Evolutionary conservation across 2,329 filamentous ascomycete genomes (phyloP).

Genomic region (Ophiobolus disseminans): DNA sequence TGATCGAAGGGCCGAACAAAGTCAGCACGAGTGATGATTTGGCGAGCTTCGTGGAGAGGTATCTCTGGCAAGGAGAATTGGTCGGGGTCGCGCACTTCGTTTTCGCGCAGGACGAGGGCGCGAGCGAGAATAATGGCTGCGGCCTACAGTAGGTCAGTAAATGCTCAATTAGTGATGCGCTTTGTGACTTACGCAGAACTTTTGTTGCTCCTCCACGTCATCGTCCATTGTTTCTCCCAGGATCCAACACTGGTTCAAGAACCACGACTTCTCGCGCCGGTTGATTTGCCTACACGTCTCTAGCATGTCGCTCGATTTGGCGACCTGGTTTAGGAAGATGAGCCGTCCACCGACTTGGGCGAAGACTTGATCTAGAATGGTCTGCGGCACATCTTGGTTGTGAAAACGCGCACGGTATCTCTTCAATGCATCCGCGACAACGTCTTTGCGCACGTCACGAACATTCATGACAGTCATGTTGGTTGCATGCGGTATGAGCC

Average conservation of each 20-base stretch:
- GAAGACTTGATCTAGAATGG: conserved; percentile 78
- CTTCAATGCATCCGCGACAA: conserved; percentile 76
- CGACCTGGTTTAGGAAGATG: conserved; percentile 85
- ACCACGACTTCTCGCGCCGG: conserved; percentile 75
- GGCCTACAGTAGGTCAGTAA: conserved; percentile 58
- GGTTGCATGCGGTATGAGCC: conserved; percentile 87
- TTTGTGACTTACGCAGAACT: conserved; percentile 81
- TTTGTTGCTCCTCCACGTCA: conserved; percentile 97
- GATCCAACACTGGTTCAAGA: conserved; percentile 79
- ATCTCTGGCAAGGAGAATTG: conserved; percentile 81
- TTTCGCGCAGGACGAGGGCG: conserved; percentile 82
- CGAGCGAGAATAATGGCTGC: conserved; percentile 93
- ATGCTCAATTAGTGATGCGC: background rate
- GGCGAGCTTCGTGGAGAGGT: conserved; percentile 49
- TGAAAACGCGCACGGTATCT: conserved; percentile 80
- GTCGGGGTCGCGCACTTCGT: conserved; percentile 62
- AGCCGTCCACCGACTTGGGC: conserved; percentile 86
- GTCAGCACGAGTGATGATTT: conserved; percentile 94
- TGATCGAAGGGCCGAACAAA: conserved; percentile 92
- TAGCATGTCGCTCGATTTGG: conserved; percentile 83
- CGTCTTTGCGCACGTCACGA: conserved; percentile 76
- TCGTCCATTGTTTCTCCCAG: conserved; percentile 83
- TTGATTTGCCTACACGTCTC: conserved; percentile 75
- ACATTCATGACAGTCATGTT: conserved; percentile 91
- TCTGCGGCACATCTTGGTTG: conserved; percentile 62